Conservation (phyloP, 2,329 filamentous ascomycete species). For the Cryphonectria parasitica region DNA sequence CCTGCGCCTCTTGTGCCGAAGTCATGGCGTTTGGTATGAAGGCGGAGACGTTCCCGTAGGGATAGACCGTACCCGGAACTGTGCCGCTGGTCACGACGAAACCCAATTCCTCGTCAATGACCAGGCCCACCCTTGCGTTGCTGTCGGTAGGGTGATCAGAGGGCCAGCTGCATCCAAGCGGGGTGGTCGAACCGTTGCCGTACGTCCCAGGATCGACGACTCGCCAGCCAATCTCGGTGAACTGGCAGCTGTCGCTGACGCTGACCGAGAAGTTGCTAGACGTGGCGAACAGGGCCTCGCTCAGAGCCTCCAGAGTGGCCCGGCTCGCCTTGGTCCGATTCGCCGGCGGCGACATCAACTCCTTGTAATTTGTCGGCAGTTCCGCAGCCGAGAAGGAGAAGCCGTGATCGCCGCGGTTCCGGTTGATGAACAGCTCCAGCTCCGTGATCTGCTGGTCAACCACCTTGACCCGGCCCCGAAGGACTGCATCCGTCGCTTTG, state of each 20-base stretch:
- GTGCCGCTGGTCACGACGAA: conserved; percentile 32
- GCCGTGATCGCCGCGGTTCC: conserved; percentile 33
- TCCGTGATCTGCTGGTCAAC: conserved; percentile 32
- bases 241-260: conserved; percentile 27
- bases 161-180: conserved; percentile 31
- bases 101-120: conserved; percentile 33
- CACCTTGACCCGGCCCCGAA: conserved; percentile 32
- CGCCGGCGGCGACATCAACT: conserved; percentile 30
- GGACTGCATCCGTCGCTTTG: conserved; percentile 26
- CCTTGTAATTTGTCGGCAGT: conserved; percentile 30
- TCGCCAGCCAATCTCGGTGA: conserved; percentile 33
- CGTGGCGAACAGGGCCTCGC: conserved; percentile 18
- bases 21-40: conserved; percentile 27
- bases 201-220: conserved; percentile 32
- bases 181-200: conserved; percentile 29
- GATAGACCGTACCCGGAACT: conserved; percentile 30
- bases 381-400: conserved; percentile 32
- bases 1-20: conserved; percentile 31
- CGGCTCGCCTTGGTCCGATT: conserved; percentile 31
- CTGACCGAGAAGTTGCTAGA: conserved; percentile 16
- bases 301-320: conserved; percentile 19
- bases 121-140: conserved; percentile 30
- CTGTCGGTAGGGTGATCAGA: conserved; percentile 30
- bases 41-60: conserved; percentile 15
- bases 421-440: conserved; percentile 33